Evolutionary conservation across 1,284 basidiomycete species (phyloP).

Genomic region (Ceratobasidium sp.): DNA sequence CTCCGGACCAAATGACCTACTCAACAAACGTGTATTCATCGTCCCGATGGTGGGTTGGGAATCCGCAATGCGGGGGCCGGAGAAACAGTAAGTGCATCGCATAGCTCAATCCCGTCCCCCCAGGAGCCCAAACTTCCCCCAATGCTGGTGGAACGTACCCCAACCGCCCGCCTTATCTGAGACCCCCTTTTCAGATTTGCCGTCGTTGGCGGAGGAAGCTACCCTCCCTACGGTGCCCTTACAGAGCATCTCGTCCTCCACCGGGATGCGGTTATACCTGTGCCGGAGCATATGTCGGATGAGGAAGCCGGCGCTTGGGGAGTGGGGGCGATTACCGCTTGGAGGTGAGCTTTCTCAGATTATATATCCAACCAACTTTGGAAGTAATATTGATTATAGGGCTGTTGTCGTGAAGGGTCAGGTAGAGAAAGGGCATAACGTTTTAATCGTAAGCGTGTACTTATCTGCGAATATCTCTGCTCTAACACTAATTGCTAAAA

Average conservation of each 20-base stretch:
- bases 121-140: too few species aligned
- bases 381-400: slow-evolving; percentile 60
- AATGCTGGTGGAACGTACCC: slow-evolving; percentile 47
- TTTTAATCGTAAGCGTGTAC: slow-evolving; percentile 71
- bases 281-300: slow-evolving; percentile 78
- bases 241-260: slow-evolving; percentile 82
- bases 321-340: slow-evolving; percentile 83
- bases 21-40: slow-evolving; percentile 80
- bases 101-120: too few species aligned
- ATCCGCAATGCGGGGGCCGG: slow-evolving; percentile 69
- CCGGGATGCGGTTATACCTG: slow-evolving; percentile 74
- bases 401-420: slow-evolving; percentile 78
- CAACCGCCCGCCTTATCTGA: slow-evolving; percentile 45
- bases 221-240: slow-evolving; percentile 77
- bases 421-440: slow-evolving; percentile 74
- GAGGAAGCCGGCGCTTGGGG: slow-evolving; percentile 83
- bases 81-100: slow-evolving; percentile 57
- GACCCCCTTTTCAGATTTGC: slow-evolving; percentile 62
- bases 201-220: slow-evolving; percentile 70
- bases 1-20: slow-evolving; percentile 68
- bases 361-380: slow-evolving; percentile 7
- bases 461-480: slow-evolving; percentile 51
- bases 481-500: slow-evolving; percentile 1
- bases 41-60: slow-evolving; percentile 83
- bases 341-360: slow-evolving; percentile 67